Evolutionary conservation across 2,329 filamentous ascomycete species (phyloP), one percentile per base, ranked within the genome.

Genomic region (Leptographium lundbergii): DNA sequence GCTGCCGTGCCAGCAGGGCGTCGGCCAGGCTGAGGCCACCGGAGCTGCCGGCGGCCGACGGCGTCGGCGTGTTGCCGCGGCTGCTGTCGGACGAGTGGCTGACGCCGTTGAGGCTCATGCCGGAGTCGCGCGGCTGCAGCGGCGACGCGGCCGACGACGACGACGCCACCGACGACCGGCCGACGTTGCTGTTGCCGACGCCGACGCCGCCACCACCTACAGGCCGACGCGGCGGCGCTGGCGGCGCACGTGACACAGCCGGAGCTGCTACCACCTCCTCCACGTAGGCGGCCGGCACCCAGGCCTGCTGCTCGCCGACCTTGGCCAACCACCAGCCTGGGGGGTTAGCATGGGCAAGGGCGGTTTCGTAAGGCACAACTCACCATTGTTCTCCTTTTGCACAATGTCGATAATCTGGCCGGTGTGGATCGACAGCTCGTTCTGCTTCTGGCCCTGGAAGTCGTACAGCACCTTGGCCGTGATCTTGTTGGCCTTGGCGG

Each of bases 301-400:
- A 99, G 57, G 91, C 94, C 72, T 94, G 89, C n/a, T 82, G 82
- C 5, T 66, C 65, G 6, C 65, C 73, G 62, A 86, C 88, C 76
- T 90, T 92, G 63, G 87, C 94, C 54, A 97, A 79, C 92, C 92
- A 97, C 94, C 94, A 99, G 57, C 94, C 92, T 96, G 65, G 24
- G 24, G 17, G 22, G 47, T 24, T 25, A 50, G 47, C 47, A 17
- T 25, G 36, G 48, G n/a, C n/a, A n/a, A n/a, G n/a, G n/a, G n/a
- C n/a, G n/a, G n/a, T n/a, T n/a, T n/a, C n/a, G n/a, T n/a, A n/a
- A n/a, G n/a, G n/a, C n/a, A n/a, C n/a, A 17, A 54, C 48, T n/a
- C 55, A 96, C 92, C 94, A 70, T 97, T 97, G 71, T 81, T 86
- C 73, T 96, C 92, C 73, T 96, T 96, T 68, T 94, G 87, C n/a